Base-by-base conservation (phyloP, 257 asterid species). In the Asclepias syriaca region DNA sequence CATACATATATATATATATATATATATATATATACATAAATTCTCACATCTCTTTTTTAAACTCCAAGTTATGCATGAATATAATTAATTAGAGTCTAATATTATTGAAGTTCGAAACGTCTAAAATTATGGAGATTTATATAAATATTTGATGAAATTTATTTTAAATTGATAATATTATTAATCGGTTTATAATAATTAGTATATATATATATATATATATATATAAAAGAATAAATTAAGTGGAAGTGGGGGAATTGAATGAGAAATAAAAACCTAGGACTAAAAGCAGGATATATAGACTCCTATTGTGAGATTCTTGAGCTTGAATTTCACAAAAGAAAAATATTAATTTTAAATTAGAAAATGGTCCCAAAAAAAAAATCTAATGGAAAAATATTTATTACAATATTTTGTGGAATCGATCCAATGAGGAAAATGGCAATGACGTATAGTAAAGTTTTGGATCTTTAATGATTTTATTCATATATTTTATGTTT, bases 241-340 rank as follows among this genome's bases (percentile, higher is more conserved):
- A 32, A 61, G 22, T 61, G 46, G 21, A 15, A 61, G 46, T 29
- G 66, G 66, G 66, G 66, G 68, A 15, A 24, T 59, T 59, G 40
- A 34, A 61, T 21, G 22, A 34, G 13, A 34, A 61, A 61, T 32
- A 59, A 59, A 43, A 12, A 14, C 43, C 65, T 59, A 16, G 27
- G 43, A 58, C 40, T 24, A 58, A 1, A 3, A 2, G 8, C 19
- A 11, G 40, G 39, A 58, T 18, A 43, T 7, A 43, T 43, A 43
- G 39, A 59, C 65, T 29, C 37, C 65, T 59, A 59, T 1, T 12
- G 67, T 61, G 67, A 34, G 67, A 61, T 64, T 64, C 68, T 64
- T 64, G 50, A 64, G 27, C 68, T 64, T 37, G 8, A 64, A 37
- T 34, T 37, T 64, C 68, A 37, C 68, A 37, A 39, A 64, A 19